These are phyloP conservation scores for Sapria himalayana DNA, from an alignment of 345 rosid species.

Conservation along the genomic window DNA sequence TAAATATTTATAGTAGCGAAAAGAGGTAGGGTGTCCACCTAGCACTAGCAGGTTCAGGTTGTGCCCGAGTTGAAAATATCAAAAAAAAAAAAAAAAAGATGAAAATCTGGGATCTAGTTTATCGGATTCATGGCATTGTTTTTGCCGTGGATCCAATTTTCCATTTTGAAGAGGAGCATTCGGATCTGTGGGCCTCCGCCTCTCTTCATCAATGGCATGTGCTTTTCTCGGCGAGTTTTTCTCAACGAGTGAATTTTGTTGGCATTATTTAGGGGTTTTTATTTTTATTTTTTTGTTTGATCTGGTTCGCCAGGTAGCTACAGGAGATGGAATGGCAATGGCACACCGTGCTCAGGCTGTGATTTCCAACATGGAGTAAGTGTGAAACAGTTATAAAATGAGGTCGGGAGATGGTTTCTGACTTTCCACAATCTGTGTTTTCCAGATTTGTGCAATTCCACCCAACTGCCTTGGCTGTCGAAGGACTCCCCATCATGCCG, in stretches of 20 bases:
- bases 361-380: slow-evolving; percentile 96
- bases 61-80: no score
- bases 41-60: no score
- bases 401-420: neutral
- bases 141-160: neutral
- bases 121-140: neutral
- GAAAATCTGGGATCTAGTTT: no score
- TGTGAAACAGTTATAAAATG: neutral
- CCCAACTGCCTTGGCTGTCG: slow-evolving; percentile 92
- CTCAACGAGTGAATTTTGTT: no score
- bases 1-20: no score
- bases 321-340: slow-evolving; percentile 97
- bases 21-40: no score
- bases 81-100: no score
- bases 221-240: no score
- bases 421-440: slow-evolving; percentile 1
- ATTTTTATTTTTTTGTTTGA: slow-evolving; percentile 1
- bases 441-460: slow-evolving; percentile 93
- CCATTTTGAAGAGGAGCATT: neutral
- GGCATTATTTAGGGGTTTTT: no score
- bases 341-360: slow-evolving; percentile 93
- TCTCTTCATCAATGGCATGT: no score
- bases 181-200: no score
- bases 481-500: slow-evolving; percentile 73
- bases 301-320: slow-evolving; percentile 49